Base-by-base conservation (phyloP, 192 early-diverging fungal genomes). In the Nowakowskiella sp. region DNA sequence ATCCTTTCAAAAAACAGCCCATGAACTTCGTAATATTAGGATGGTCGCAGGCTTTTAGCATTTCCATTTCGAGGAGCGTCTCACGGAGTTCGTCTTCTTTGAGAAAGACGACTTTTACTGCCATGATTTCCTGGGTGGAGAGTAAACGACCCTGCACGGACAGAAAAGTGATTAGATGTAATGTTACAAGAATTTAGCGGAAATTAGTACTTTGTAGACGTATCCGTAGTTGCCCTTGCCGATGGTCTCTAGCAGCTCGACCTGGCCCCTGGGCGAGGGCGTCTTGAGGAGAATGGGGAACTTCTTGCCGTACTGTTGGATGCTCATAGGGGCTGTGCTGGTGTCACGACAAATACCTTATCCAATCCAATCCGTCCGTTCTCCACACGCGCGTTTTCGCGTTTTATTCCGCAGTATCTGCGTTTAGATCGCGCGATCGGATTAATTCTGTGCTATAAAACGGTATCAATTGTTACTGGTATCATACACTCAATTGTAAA, bases 141-240 rank as follows among this genome's bases (percentile, higher is more conserved):
- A 71, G 49, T 16, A 82, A 52, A 36, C 71, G 64, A 31, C 73
- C 80, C 80, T 82, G 47, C 6, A 9, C 6, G 28, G 19, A 5
- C 21, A 27, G 61, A 3, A 64, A 16, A 25, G 27, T 47, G 47
- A 47, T 13, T 23, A 23, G 13, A 22, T 57, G 57, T 6, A 8
- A 55, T 44, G 32, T n/a, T 9, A 10, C n/a, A 53, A 51, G 10
- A n/a, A 26, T 65, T 59, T 59, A 13, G 6, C n/a, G 16, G 55
- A n/a, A 58, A 60, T 23, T 33, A n/a, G 33, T 31, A 80, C 79
- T 73, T 70, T 69, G 58, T 82, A 82, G 19, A 82, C 81, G 53
- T 81, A 77, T 33, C 81, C 81, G 60, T 83, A 83, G 61, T 83
- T 83, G 39, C 81, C 81, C 62, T 83, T 83, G 13, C 81, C 81